Base-by-base conservation (phyloP, 495 filamentous ascomycete species). In the Xylaria bambusicola region DNA sequence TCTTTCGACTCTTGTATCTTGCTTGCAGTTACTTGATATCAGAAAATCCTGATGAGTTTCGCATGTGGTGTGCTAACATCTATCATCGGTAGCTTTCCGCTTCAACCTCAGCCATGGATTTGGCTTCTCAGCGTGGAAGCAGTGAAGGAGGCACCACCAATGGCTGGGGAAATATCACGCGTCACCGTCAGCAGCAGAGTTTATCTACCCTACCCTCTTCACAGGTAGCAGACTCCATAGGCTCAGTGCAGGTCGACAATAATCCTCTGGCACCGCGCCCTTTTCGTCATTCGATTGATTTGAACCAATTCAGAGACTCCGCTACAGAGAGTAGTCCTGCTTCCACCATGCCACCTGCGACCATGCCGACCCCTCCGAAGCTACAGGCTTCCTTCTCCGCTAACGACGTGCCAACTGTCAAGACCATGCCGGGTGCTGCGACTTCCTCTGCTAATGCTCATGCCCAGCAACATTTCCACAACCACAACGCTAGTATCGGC, bases 321-420 rank as follows among this genome's bases (percentile, higher is more conserved):
- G 66, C 62, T 31, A 42, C 67, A 0, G 62, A 73, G 35, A 66
- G 56, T 7, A 52, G 64, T 0, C 46, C 67, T 29, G 67, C 73
- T 24, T 62, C 72, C 0, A 58, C 73, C 6, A 67, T 76, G 15
- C 73, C 78, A 0, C 66, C 80, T 4, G 61, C 75, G 3, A 61
- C 71, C 36, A 72, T 80, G 70, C 79, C 75, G 57, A 82, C 78
- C 69, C 86, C 75, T 59, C 88, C 80, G 60, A 93, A 85, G 77
- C 72, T 95, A 35, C 88, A 92, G 72, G 86, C 89, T 3, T 97
- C 93, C 2, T 97, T 90, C 73, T 97, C 94, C 2, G 87, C 92
- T 20, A 90, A 87, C 69, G 94, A 97, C 65, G 76, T 97, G 4
- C 89, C 93, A n/a, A 96, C 92, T 1, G 77, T 91, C 62, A 94